These are phyloP conservation scores for Remersonia thermophila DNA, from an alignment of 2,329 filamentous ascomycete species.

Conservation along the genomic window DNA sequence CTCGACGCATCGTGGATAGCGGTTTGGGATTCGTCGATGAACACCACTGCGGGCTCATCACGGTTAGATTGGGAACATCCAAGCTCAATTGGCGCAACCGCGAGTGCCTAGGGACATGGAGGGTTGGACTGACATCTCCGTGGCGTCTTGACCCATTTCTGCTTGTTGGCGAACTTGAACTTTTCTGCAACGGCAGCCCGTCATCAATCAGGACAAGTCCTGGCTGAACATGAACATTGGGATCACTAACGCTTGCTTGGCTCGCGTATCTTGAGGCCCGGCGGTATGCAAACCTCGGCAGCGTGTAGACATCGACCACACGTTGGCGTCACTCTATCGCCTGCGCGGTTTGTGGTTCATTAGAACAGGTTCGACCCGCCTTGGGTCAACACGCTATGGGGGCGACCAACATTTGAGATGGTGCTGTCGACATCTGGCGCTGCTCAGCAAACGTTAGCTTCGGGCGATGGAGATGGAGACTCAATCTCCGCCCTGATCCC, in stretches of 20 bases:
- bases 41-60: slow-evolving; percentile 15
- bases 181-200: slow-evolving; percentile 12
- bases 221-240: background rate
- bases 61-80: too few species aligned
- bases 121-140: slow-evolving; percentile 14
- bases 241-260: slow-evolving; percentile 13
- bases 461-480: background rate
- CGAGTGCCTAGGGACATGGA: too few species aligned
- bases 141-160: slow-evolving; percentile 24
- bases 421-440: slow-evolving; percentile 34
- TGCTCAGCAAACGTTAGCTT: slow-evolving; percentile 15
- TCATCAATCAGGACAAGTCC: background rate
- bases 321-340: slow-evolving; percentile 26
- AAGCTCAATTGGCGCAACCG: too few species aligned
- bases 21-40: slow-evolving; percentile 18
- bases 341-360: slow-evolving; percentile 20
- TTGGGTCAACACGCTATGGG: background rate
- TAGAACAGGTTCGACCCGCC: too few species aligned
- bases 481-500: slow-evolving; percentile 5
- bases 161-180: slow-evolving; percentile 20
- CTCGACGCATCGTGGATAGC: slow-evolving; percentile 11
- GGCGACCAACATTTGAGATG: slow-evolving; percentile 33
- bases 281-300: slow-evolving; percentile 19
- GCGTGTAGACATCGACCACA: slow-evolving; percentile 23
- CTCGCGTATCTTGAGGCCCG: slow-evolving; percentile 24